phyloP scores from a whole-genome alignment of 805 yeast species.

The Yamadazyma olivae region DNA sequence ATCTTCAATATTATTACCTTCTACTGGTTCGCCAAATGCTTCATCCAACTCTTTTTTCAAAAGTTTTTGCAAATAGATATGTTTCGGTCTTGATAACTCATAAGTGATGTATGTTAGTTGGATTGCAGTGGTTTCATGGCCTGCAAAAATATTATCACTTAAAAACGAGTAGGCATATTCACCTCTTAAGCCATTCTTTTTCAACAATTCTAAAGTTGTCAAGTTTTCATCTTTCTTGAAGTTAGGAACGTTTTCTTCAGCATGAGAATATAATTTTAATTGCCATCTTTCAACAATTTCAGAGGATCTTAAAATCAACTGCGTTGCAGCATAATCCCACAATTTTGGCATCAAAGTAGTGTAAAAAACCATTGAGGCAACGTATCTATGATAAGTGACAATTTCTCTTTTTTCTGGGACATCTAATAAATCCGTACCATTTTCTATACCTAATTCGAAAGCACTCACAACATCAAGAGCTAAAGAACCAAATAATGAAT shows the following conservation, averaged over 20 bases:
- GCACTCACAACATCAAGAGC: slow-evolving; percentile 70
- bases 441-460: slow-evolving; percentile 53
- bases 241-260: slow-evolving; percentile 30
- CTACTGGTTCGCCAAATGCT: slow-evolving; percentile 29
- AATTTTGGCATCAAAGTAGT: slow-evolving; percentile 55
- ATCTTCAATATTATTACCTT: slow-evolving; percentile 18
- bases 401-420: slow-evolving; percentile 38
- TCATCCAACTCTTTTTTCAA: slow-evolving; percentile 46
- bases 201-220: slow-evolving; percentile 34
- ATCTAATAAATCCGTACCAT: slow-evolving; percentile 43
- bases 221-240: slow-evolving; percentile 15
- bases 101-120: slow-evolving; percentile 59
- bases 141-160: slow-evolving; percentile 70
- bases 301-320: slow-evolving; percentile 36
- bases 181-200: slow-evolving; percentile 28
- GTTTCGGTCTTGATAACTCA: slow-evolving; percentile 52
- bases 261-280: slow-evolving; percentile 27
- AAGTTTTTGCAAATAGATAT: slow-evolving; percentile 42
- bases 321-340: slow-evolving; percentile 49
- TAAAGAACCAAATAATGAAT: slow-evolving; percentile 60
- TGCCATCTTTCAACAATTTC: slow-evolving; percentile 46
- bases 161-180: slow-evolving; percentile 36
- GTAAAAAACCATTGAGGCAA: slow-evolving; percentile 64
- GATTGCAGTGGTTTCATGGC: slow-evolving; percentile 72
- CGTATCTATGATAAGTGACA: slow-evolving; percentile 43